Base-by-base conservation (phyloP, 1,284 basidiomycete genomes). In the Fomes fomentarius region DNA sequence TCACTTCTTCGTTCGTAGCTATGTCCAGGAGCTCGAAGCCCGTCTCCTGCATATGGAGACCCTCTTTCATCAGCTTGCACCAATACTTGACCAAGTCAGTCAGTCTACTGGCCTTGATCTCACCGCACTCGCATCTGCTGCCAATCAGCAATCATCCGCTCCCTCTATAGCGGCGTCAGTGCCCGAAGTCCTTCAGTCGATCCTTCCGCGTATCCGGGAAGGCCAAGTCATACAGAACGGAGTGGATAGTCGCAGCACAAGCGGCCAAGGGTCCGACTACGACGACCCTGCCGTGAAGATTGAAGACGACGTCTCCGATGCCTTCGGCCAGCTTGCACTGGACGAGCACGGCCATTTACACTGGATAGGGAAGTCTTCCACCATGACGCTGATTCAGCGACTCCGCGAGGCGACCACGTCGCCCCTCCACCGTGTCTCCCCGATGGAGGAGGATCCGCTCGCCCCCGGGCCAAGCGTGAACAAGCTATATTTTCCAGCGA, bases 361-460 rank as follows among this genome's bases (percentile, higher is more conserved):
- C 57, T 95, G 93, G 93, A 94, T 95, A 63, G 93, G 93, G 30
- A 89, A 91, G 43, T 94, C 92, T 9, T 94, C 91, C 24, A 93
- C 93, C 10, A 89, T 95, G 84, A 91, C 92, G 9, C 81, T 95
- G 61, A 92, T 95, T 50, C 91, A 94, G 68, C 92, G 90, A 4
- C 94, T 95, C 75, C 85, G 84, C 53, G 83, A 86, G 40, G 70
- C 89, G 57, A 90, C 89, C 17, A 80, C 87, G 12, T 83, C 85
- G 22, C 87, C 89, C 5, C 72, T 88, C n/a, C 82, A 86, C 67
- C 86, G 87, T 50, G 80, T 88, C 48, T 91, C 89, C 11, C 89
- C 89, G 35, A 87, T 87, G 84, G 89, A 90, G 61, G 89, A 91
- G 63, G 89, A 92, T 66, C 85, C 89, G 40, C 80, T 80, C 46